Conservation (phyloP, 192 early-diverging fungal genomes). For the Radiomyces spectabilis region DNA sequence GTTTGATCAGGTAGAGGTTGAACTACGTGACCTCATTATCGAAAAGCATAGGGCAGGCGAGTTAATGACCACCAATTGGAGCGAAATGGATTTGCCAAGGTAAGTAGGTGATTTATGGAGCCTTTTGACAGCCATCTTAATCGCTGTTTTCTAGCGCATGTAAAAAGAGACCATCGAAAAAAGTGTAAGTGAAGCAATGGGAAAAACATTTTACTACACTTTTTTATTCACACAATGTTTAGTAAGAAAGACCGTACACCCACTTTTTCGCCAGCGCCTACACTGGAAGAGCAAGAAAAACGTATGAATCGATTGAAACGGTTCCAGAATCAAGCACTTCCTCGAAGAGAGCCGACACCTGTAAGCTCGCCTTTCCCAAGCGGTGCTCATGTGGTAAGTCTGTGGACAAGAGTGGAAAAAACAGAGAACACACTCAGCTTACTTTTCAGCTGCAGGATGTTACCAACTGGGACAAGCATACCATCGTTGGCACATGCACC, state of each 20-base stretch:
- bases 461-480: conserved; percentile 70
- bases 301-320: conserved; percentile 1
- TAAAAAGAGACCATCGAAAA: neutral
- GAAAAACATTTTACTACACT: neutral
- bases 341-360: neutral
- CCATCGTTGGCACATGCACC: conserved; percentile 73
- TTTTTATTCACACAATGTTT: conserved; percentile 1
- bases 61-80: conserved; percentile 59
- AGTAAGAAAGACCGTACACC: neutral
- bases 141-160: neutral
- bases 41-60: conserved; percentile 30
- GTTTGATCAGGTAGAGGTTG: conserved; percentile 38
- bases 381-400: too few relatives aligned
- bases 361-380: neutral
- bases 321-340: neutral
- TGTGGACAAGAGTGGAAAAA: neutral
- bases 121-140: conserved; percentile 1
- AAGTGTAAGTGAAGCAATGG: neutral
- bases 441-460: conserved; percentile 43
- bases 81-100: conserved; percentile 57
- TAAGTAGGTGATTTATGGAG: conserved; percentile 9
- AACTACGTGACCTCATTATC: conserved; percentile 50
- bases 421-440: neutral
- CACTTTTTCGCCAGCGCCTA: neutral
- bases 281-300: neutral